These are phyloP conservation scores for Paxillus rubicundulus DNA, from an alignment of 768 basidiomycete genomes.

Conservation along the genomic window DNA sequence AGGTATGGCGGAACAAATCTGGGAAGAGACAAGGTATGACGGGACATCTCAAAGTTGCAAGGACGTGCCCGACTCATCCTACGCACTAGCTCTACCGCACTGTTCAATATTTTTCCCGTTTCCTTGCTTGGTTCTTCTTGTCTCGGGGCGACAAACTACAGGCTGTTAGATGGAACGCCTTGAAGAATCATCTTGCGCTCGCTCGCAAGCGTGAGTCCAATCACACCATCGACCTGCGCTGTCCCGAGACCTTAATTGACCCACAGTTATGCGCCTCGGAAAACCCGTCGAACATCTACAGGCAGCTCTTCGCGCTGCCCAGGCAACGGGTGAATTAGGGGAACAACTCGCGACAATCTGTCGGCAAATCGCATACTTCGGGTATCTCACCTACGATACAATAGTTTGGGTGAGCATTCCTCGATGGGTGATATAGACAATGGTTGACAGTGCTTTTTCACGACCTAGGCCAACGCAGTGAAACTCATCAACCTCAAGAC, in stretches of 20 bases:
- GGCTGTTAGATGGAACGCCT: slow-evolving; percentile 74
- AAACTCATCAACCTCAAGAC: slow-evolving; percentile 63
- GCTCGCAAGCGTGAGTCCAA: slow-evolving; percentile 71
- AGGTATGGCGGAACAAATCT: slow-evolving; percentile 78
- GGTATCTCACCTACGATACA: slow-evolving; percentile 80
- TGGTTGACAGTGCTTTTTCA: not conserved
- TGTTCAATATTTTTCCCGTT: slow-evolving; percentile 86
- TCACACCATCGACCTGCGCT: not conserved
- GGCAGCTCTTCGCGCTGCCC: slow-evolving; percentile 72
- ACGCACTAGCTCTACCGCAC: slow-evolving; percentile 74
- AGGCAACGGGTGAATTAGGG: slow-evolving; percentile 49
- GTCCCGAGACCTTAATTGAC: slow-evolving; percentile 5
- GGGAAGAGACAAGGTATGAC: slow-evolving; percentile 84
- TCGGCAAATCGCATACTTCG: slow-evolving; percentile 85
- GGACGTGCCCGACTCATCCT: not conserved
- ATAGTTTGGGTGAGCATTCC: slow-evolving; percentile 72
- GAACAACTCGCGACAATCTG: slow-evolving; percentile 80
- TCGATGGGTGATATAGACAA: not conserved
- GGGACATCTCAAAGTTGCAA: not conserved
- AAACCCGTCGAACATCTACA: slow-evolving; percentile 95
- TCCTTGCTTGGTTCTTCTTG: slow-evolving; percentile 81
- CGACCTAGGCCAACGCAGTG: slow-evolving; percentile 56
- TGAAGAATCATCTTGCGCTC: slow-evolving; percentile 82
- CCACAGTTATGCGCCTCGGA: slow-evolving; percentile 83
- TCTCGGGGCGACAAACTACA: slow-evolving; percentile 66